A percentile compares a stretch with the other conserved stretches of the same genome.
phyloP scores from a whole-genome alignment of 176 grass and related monocot genomes.

The Triticum aestivum region DNA sequence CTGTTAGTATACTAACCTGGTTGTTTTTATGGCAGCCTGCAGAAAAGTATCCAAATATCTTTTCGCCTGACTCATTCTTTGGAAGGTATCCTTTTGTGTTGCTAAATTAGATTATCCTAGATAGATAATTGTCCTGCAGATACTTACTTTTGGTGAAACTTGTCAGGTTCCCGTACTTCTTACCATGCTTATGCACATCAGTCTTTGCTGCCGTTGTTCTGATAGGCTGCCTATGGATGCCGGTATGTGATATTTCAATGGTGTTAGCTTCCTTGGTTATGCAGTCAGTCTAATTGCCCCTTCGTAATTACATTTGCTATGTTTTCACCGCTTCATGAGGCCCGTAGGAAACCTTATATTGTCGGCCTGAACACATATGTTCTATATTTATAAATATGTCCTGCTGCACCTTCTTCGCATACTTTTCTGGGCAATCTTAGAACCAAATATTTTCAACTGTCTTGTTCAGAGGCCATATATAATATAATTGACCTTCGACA shows the following conservation, averaged over 20 bases:
- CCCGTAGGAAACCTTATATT: neutral
- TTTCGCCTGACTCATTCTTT: slow-evolving; percentile 74
- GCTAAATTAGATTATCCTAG: neutral
- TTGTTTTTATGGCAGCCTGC: slow-evolving; percentile 57
- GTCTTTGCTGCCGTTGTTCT: slow-evolving; percentile 64
- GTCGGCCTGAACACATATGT: neutral
- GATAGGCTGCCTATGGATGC: slow-evolving; percentile 85
- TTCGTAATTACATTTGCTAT: neutral
- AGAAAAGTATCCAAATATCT: slow-evolving; percentile 84
- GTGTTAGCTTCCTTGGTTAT: neutral
- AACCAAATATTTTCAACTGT: neutral
- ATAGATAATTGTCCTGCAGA: neutral
- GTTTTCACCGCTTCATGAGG: neutral
- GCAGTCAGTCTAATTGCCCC: neutral
- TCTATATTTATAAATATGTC: neutral
- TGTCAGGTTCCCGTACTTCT: slow-evolving; percentile 84
- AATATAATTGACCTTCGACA: neutral
- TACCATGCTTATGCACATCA: slow-evolving; percentile 79
- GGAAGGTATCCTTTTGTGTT: slow-evolving; percentile 52
- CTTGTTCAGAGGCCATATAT: neutral
- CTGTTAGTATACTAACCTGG: neutral
- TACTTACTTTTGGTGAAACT: slow-evolving; percentile 27
- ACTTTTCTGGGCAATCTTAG: neutral
- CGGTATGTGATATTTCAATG: slow-evolving; percentile 52
- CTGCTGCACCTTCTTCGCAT: neutral